Conservation (phyloP, 352 stramenopile species). For the Phytophthora nicotianae region DNA sequence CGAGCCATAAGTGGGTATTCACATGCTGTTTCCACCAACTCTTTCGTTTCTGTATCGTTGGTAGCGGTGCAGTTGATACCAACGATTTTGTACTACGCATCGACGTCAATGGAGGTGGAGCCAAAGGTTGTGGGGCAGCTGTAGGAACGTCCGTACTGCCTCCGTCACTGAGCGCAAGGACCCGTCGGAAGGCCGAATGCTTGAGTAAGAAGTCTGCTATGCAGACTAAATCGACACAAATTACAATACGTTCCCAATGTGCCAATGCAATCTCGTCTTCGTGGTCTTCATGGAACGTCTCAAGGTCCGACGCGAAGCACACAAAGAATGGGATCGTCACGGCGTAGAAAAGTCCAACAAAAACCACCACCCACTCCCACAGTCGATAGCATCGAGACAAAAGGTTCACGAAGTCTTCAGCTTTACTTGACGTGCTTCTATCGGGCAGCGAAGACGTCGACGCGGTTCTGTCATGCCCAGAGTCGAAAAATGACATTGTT, state of each 20-base stretch:
- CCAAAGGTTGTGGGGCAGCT: neutral
- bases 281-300: constrained; percentile 20
- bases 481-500: constrained; percentile 17
- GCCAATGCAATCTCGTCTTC: constrained; percentile 7
- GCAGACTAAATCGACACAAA: constrained; percentile 54
- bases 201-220: constrained; percentile 62
- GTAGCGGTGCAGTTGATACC: neutral
- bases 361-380: constrained; percentile 59
- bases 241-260: constrained; percentile 45
- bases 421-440: constrained; percentile 23
- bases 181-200: constrained; percentile 55
- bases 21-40: constrained; percentile 8
- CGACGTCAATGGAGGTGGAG: neutral
- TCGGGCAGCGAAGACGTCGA: constrained; percentile 8
- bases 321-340: constrained; percentile 63
- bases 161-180: constrained; percentile 41
- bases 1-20: constrained; percentile 22
- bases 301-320: constrained; percentile 54
- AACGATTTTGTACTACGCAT: neutral
- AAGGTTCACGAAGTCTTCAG: constrained; percentile 62
- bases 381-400: constrained; percentile 53
- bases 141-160: constrained; percentile 19
- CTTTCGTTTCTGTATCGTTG: neutral
- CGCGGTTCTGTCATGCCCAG: neutral
- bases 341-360: constrained; percentile 62